A percentile compares a stretch with the other conserved stretches of the same genome.
phyloP scores from a whole-genome alignment of 1,284 basidiomycete genomes.

The Cryptococcus floricola region DNA sequence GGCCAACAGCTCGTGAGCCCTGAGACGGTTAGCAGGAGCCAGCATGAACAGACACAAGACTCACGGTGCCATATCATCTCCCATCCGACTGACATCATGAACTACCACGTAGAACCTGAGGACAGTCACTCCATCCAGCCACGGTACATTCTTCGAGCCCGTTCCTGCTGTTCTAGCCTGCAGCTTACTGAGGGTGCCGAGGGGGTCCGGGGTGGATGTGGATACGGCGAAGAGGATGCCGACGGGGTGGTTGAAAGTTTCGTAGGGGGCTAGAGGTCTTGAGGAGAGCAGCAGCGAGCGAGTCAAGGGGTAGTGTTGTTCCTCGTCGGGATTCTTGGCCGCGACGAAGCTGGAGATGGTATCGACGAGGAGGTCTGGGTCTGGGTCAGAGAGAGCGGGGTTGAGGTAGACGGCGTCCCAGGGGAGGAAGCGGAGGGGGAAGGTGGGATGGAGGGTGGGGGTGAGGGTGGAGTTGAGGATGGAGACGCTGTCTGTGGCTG shows the following conservation, averaged over 20 bases:
- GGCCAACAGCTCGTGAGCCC: constrained; percentile 38
- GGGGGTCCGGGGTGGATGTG: constrained; percentile 40
- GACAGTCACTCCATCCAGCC: constrained; percentile 42
- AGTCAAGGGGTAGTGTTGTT: constrained; percentile 45
- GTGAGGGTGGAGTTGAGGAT: constrained; percentile 45
- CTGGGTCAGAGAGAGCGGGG: constrained; percentile 26
- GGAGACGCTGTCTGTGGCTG: constrained; percentile 45
- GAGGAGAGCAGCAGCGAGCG: constrained; percentile 45
- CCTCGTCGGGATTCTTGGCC: constrained; percentile 31
- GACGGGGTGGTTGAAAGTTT: constrained; percentile 50
- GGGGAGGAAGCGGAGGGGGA: constrained; percentile 46
- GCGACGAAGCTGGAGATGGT: constrained; percentile 36
- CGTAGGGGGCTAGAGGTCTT: constrained; percentile 41
- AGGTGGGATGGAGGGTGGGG: constrained; percentile 46
- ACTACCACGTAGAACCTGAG: constrained; percentile 48
- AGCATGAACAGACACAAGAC: constrained; percentile 4
- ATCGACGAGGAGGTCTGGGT: constrained; percentile 47
- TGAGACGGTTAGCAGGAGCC: constrained; percentile 9
- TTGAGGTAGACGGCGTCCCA: constrained; percentile 38
- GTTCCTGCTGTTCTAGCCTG: constrained; percentile 30
- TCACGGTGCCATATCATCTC: constrained; percentile 36
- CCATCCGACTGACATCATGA: constrained; percentile 43
- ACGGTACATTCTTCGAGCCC: constrained; percentile 35
- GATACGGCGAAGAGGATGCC: constrained; percentile 46
- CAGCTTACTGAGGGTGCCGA: constrained; percentile 36